phyloP scores from a whole-genome alignment of 2,329 filamentous ascomycete genomes.

The Exophiala sp. region DNA sequence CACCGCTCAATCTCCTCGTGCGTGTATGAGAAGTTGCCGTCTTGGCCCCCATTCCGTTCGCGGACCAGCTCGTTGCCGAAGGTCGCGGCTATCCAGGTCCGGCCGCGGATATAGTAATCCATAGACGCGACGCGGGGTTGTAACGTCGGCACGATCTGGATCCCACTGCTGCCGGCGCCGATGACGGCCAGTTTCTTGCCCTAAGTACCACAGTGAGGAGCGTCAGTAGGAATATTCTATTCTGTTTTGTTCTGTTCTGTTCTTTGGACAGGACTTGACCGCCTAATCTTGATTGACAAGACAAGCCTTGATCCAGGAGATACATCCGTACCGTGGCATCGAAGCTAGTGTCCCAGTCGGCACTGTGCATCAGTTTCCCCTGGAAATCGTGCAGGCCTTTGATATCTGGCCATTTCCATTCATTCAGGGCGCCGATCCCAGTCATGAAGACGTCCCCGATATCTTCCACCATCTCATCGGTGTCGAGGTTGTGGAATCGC shows the following conservation, averaged over 20 bases:
- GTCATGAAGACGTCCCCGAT: conserved; percentile 51
- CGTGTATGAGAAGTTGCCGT: conserved; percentile 30
- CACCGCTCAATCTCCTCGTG: conserved; percentile 29
- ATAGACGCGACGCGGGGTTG: conserved; percentile 29
- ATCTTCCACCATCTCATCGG: conserved; percentile 27
- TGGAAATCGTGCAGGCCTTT: conserved; percentile 30
- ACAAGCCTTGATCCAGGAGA: too few species aligned
- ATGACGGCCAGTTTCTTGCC: not conserved
- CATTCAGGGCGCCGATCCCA: conserved; percentile 54
- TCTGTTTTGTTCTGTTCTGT: too few species aligned
- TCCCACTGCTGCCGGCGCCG: not conserved
- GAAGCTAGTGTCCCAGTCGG: conserved; percentile 30
- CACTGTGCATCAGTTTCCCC: conserved; percentile 32
- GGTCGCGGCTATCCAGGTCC: conserved; percentile 31
- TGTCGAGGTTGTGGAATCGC: conserved; percentile 19
- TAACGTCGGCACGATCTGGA: conserved; percentile 31
- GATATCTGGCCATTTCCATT: conserved; percentile 41
- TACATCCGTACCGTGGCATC: conserved; percentile 16
- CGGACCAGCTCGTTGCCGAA: conserved; percentile 26
- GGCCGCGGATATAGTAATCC: conserved; percentile 30
- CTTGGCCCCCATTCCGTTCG: conserved; percentile 26
- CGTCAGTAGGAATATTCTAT: too few species aligned
- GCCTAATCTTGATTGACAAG: too few species aligned
- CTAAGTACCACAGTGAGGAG: not conserved
- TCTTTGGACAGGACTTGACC: too few species aligned